These are phyloP conservation scores for Marasmius sp. DNA, from an alignment of 1,284 basidiomycete genomes.

Conservation along the genomic window DNA sequence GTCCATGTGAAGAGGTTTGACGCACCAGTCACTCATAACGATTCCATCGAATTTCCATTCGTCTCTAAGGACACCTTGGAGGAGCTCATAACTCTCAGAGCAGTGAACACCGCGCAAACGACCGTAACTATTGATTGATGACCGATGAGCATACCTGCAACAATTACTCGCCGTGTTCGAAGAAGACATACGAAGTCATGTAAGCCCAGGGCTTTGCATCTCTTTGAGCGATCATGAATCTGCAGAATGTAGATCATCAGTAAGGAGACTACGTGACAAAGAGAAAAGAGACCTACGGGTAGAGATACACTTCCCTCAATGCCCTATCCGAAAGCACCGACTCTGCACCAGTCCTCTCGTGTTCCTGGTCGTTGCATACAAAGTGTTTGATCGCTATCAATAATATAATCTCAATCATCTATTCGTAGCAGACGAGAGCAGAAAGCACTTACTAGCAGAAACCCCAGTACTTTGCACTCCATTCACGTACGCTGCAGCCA, in stretches of 20 bases:
- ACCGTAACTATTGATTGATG: constrained; percentile 48
- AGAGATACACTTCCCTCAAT: constrained; percentile 69
- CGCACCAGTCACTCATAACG: constrained; percentile 66
- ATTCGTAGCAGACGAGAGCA: neutral
- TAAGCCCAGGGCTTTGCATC: constrained; percentile 59
- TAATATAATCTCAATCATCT: neutral
- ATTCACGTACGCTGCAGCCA: constrained; percentile 65
- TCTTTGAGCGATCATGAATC: constrained; percentile 68
- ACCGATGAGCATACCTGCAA: neutral
- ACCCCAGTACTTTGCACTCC: constrained; percentile 66
- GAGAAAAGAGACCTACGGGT: constrained; percentile 48
- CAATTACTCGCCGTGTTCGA: neutral
- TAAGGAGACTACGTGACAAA: neutral
- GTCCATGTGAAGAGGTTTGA: neutral
- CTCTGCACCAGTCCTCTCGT: constrained; percentile 61
- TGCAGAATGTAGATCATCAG: constrained; percentile 19
- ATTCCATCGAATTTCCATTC: constrained; percentile 71
- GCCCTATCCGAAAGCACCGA: constrained; percentile 64
- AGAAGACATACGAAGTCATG: constrained; percentile 53
- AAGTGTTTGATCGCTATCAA: constrained; percentile 46
- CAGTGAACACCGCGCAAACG: constrained; percentile 65
- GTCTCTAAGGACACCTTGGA: constrained; percentile 58
- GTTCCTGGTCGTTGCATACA: constrained; percentile 66
- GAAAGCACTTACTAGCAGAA: constrained; percentile 42
- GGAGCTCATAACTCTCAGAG: constrained; percentile 55